phyloP scores from a whole-genome alignment of 2,329 filamentous ascomycete genomes.

The Alternaria postmessia region DNA sequence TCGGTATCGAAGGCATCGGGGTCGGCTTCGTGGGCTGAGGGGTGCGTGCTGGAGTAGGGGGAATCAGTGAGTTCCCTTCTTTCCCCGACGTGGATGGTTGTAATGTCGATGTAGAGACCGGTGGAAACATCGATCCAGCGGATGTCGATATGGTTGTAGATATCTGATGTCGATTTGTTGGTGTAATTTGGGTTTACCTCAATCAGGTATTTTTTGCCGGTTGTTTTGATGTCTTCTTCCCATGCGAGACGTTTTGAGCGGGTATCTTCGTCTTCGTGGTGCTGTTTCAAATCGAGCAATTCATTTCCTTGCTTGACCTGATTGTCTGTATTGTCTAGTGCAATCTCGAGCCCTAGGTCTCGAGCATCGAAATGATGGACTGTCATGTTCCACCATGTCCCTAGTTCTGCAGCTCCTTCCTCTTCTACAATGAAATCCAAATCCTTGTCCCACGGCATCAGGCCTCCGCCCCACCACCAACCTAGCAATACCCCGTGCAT shows the following conservation, averaged over 20 bases:
- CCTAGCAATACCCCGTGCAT: slow-evolving; percentile 69
- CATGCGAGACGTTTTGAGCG: not conserved
- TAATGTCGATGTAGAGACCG: slow-evolving; percentile 70
- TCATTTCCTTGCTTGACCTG: not conserved
- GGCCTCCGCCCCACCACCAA: slow-evolving; percentile 70
- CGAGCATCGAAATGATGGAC: slow-evolving; percentile 54
- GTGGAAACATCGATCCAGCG: slow-evolving; percentile 68
- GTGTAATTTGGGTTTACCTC: slow-evolving; percentile 67
- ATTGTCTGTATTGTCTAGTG: not conserved
- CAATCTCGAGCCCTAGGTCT: slow-evolving; percentile 17
- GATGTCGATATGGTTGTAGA: slow-evolving; percentile 65
- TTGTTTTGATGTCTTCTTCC: slow-evolving; percentile 20
- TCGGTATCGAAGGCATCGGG: not conserved
- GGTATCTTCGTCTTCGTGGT: slow-evolving; percentile 31
- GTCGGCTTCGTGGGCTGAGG: slow-evolving; percentile 6
- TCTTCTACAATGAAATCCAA: slow-evolving; percentile 67
- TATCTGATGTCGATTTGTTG: slow-evolving; percentile 56
- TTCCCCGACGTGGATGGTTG: slow-evolving; percentile 57
- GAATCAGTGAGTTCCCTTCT: not conserved
- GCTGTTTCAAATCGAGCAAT: no score
- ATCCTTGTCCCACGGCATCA: slow-evolving; percentile 70
- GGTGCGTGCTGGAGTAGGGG: not conserved
- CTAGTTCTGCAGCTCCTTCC: slow-evolving; percentile 63
- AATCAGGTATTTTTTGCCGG: slow-evolving; percentile 58
- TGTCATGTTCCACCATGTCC: slow-evolving; percentile 69